Conservation (phyloP, 371 early-diverging fungal genomes). For the Syncephalastrum contaminatum region DNA sequence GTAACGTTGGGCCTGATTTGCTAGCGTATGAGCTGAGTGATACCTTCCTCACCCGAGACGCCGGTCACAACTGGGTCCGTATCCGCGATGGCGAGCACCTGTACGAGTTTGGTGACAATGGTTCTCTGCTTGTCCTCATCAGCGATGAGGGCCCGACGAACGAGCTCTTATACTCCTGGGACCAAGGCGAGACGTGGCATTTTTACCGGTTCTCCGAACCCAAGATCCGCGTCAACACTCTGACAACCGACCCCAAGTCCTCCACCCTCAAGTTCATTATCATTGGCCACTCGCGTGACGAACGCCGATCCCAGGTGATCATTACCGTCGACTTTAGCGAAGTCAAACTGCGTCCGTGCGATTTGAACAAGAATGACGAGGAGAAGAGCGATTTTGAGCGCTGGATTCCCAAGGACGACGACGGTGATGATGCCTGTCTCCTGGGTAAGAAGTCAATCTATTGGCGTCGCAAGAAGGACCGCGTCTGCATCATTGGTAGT, state of each 20-base stretch:
- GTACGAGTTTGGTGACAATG: slow-evolving; percentile 86
- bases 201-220: slow-evolving; percentile 42
- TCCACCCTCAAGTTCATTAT: slow-evolving; percentile 59
- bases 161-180: slow-evolving; percentile 62
- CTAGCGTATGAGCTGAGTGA: slow-evolving; percentile 60
- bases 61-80: slow-evolving; percentile 74
- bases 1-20: slow-evolving; percentile 78
- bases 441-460: slow-evolving; percentile 53
- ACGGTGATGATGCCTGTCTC: slow-evolving; percentile 44
- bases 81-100: slow-evolving; percentile 56
- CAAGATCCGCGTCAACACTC: slow-evolving; percentile 43
- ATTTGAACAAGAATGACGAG: slow-evolving; percentile 47
- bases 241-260: slow-evolving; percentile 64
- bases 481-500: slow-evolving; percentile 69
- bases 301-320: slow-evolving; percentile 27
- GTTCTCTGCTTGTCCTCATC: slow-evolving; percentile 66
- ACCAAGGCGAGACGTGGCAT: slow-evolving; percentile 72
- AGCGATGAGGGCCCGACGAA: slow-evolving; percentile 76
- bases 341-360: slow-evolving; percentile 44
- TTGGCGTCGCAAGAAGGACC: slow-evolving; percentile 80
- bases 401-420: slow-evolving; percentile 70
- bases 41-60: slow-evolving; percentile 83
- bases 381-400: slow-evolving; percentile 74
- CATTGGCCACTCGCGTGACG: slow-evolving; percentile 37
- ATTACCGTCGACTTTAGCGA: slow-evolving; percentile 48